A percentile compares a stretch with the other conserved stretches of the same genome.
These are phyloP conservation scores for Aspergillus carlsbadensis DNA, from an alignment of 495 filamentous ascomycete genomes.

Conservation along the genomic window DNA sequence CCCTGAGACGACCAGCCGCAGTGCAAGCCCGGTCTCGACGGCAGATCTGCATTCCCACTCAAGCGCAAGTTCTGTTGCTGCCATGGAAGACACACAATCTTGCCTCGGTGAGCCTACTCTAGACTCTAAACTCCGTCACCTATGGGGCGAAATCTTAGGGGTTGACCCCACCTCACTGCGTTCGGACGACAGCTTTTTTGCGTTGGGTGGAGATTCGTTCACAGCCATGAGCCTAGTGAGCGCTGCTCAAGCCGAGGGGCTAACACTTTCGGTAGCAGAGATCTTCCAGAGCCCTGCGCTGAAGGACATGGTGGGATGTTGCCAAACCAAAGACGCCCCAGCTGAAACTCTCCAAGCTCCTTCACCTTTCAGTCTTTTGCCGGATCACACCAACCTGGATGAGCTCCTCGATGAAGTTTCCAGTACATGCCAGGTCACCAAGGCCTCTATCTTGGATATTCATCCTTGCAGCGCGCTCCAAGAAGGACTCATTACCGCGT, in stretches of 20 bases:
- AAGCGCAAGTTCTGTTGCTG: neutral
- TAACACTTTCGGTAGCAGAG: conserved; percentile 33
- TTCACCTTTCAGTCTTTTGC: neutral
- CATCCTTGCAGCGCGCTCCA: conserved; percentile 72
- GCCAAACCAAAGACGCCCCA: neutral
- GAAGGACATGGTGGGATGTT: neutral
- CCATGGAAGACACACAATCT: neutral
- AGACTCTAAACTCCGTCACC: neutral
- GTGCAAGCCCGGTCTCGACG: neutral
- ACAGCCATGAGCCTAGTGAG: conserved; percentile 53
- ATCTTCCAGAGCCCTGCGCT: neutral
- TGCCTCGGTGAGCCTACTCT: neutral
- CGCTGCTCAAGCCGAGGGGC: conserved; percentile 19
- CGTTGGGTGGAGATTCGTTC: conserved; percentile 53
- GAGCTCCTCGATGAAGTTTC: conserved; percentile 26
- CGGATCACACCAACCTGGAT: neutral
- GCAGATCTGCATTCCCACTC: neutral
- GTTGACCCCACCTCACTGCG: neutral
- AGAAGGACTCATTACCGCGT: conserved; percentile 64
- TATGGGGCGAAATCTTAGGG: neutral
- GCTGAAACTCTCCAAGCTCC: neutral
- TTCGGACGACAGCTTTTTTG: conserved; percentile 52
- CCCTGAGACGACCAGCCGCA: neutral
- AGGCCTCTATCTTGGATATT: conserved; percentile 46
- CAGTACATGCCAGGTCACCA: conserved; percentile 46